Evolutionary conservation across 441 rosid species (phyloP).

Genomic region (Isatis lusitanica): DNA sequence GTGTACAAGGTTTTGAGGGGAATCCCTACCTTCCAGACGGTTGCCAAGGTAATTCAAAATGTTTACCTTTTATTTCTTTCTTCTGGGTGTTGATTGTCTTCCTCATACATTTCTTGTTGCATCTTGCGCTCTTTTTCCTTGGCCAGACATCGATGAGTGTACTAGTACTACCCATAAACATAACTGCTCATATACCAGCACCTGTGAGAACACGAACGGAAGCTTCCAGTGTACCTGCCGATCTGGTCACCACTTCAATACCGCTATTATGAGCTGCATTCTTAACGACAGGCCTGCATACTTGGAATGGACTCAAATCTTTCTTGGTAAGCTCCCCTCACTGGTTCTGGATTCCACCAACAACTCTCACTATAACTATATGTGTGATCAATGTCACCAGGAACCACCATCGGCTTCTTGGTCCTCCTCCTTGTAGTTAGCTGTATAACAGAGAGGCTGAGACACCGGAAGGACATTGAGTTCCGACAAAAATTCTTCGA

Average conservation of each 20-base stretch:
- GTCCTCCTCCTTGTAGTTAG: background rate
- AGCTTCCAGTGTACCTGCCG: background rate
- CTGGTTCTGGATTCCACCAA: background rate
- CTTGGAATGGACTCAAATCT: background rate
- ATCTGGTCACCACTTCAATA: background rate
- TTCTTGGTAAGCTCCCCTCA: slow-evolving; percentile 13
- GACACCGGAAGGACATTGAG: background rate
- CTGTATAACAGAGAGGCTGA: background rate
- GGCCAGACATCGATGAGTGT: slow-evolving; percentile 18
- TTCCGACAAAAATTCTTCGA: slow-evolving; percentile 8
- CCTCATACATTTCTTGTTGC: background rate
- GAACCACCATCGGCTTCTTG: slow-evolving; percentile 15
- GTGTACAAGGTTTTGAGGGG: background rate
- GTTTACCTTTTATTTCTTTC: background rate
- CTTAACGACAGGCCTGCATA: background rate
- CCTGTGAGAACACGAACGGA: slow-evolving; percentile 1
- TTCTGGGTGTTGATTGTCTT: background rate
- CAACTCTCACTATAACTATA: no score
- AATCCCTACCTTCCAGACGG: background rate
- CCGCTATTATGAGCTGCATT: background rate
- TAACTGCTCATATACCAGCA: background rate
- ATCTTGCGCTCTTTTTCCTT: background rate
- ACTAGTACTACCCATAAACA: background rate
- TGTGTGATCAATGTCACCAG: slow-evolving; percentile 12
- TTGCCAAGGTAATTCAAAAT: slow-evolving; percentile 35